Conservation (phyloP, 2,329 filamentous ascomycete species). For the Microcyclosporella mali region DNA sequence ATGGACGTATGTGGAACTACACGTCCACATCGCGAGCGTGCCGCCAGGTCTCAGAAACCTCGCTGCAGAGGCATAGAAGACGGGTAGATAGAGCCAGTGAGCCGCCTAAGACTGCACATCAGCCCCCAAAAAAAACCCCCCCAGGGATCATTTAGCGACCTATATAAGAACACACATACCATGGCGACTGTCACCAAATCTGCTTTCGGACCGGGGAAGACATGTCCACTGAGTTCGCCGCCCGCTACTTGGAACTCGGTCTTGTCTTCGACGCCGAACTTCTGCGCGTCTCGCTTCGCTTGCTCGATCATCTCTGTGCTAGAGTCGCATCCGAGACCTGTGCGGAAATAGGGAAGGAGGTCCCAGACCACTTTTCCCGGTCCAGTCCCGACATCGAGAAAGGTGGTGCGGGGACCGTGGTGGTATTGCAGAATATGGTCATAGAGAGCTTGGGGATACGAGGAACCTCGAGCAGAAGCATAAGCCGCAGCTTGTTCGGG, state of each 20-base stretch:
- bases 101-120: constrained; percentile 11
- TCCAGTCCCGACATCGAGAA: constrained; percentile 53
- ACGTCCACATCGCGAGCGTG: constrained; percentile 49
- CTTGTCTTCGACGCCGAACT: constrained; percentile 3
- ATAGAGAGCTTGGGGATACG: constrained; percentile 46
- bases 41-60: constrained; percentile 48
- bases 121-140: too few species aligned
- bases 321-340: constrained; percentile 48
- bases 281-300: constrained; percentile 31
- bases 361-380: constrained; percentile 46
- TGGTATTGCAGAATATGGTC: constrained; percentile 44
- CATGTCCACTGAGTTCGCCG: constrained; percentile 15
- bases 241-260: constrained; percentile 10
- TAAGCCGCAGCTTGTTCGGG: constrained; percentile 42
- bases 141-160: too few species aligned
- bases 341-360: constrained; percentile 43
- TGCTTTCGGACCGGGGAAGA: constrained; percentile 8
- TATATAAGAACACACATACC: background rate
- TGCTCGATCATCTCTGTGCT: constrained; percentile 49
- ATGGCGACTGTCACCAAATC: constrained; percentile 23
- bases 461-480: constrained; percentile 34
- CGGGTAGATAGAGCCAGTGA: constrained; percentile 54
- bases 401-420: constrained; percentile 36
- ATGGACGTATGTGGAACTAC: constrained; percentile 28
- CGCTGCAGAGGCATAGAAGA: constrained; percentile 46